Percentiles rank a stretch among this genome's conserved stretches.
phyloP scores from a whole-genome alignment of 208 protist species.

The Acanthamoeba triangularis region DNA sequence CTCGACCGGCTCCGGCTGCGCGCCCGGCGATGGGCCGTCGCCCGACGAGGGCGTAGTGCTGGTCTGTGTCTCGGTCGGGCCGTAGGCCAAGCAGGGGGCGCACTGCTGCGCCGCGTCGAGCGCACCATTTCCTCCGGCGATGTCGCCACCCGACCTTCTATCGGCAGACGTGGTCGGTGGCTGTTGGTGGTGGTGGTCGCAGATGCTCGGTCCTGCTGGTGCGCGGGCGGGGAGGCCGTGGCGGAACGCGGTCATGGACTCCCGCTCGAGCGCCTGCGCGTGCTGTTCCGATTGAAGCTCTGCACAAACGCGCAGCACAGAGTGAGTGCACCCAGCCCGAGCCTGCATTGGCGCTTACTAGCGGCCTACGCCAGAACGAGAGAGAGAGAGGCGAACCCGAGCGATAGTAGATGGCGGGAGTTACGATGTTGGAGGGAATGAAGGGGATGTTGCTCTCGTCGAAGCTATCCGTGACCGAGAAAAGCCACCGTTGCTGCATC shows the following conservation, averaged over 20 bases:
- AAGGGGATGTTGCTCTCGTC: constrained; percentile 24
- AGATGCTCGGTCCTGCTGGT: not conserved
- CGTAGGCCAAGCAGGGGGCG: no score
- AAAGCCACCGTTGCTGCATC: constrained; percentile 2
- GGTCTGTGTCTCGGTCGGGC: no score
- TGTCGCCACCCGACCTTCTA: no score
- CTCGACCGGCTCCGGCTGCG: not conserved
- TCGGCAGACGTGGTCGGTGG: not conserved
- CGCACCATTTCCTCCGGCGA: no score
- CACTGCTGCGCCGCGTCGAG: no score
- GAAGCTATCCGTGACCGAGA: not conserved
- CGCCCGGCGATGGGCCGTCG: not conserved
- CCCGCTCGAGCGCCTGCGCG: not conserved
- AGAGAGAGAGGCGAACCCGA: not conserved
- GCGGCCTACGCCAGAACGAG: not conserved
- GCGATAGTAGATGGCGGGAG: not conserved
- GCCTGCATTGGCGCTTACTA: not conserved
- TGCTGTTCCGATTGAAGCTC: not conserved
- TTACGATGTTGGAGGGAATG: not conserved
- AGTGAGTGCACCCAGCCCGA: not conserved
- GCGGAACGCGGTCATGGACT: not conserved
- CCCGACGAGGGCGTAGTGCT: no score
- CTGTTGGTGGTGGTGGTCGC: no score
- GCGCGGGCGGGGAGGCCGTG: no score
- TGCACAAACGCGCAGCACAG: not conserved